Base-by-base conservation (phyloP, 2,329 filamentous ascomycete genomes). In the Aspergillus quadricinctus region DNA sequence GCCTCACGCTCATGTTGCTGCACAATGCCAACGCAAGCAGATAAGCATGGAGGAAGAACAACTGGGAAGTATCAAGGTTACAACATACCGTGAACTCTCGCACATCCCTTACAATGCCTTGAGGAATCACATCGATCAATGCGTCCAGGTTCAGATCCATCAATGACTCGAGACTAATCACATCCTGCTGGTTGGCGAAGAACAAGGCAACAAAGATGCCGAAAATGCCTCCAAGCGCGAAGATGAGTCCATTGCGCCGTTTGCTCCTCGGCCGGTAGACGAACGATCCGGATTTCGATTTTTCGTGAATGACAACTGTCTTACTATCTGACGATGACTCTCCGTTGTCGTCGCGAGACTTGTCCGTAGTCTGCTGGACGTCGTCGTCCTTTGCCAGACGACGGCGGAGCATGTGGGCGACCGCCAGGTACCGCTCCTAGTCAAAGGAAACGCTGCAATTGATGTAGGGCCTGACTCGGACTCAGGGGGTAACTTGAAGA, bases 131-230 rank as follows among this genome's bases (percentile, higher is more conserved):
- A 73, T 97, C 94, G 55, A 96, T 81, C 56, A 97, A 76, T 59
- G 85, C 88, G 64, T 97, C 92, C 76, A 99, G 83, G 68, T 90
- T 94, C 68, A 90, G 72, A 60, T 87, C 83, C 68, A 83, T 78
- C 61, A 88, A 68, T 49, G 89, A 80, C 56, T 93, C 90, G 61
- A 97, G 80, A 59, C 91, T 91, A 61, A 97, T 92, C 60, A 97
- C 82, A 69, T 97, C 92, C 75, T 92, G 94, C 72, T 83, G 89
- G 63, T 88, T 88, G 29, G 92, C 93, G 65, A 99, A 94, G 74
- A 96, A 92, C 29, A 92, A 88, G 1, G 94, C 94, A 2, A 88
- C 81, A n/a, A 96, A 77, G 55, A 99, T 83, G 11, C 94, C 94
- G 66, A 94, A 93, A n/a, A 99, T 68, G 43, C 92, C 90, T 31